Percentiles rank a stretch among this genome's conserved stretches.
These are phyloP conservation scores for Hericium erinaceus DNA, from an alignment of 768 basidiomycete genomes.

Conservation along the genomic window DNA sequence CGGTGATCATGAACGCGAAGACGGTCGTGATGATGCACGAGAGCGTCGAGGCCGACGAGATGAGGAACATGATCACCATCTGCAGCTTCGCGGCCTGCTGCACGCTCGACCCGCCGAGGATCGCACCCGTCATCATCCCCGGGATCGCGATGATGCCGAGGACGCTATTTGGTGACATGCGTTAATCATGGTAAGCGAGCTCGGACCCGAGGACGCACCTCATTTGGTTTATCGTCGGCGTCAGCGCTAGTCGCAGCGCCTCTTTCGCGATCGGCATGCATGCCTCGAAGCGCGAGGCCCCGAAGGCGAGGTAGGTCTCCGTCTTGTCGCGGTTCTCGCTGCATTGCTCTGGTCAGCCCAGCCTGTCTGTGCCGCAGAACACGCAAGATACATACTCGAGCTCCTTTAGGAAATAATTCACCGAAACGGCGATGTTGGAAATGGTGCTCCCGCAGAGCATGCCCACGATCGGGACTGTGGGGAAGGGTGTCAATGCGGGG, in stretches of 20 bases:
- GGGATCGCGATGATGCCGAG: constrained; percentile 73
- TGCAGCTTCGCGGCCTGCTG: constrained; percentile 80
- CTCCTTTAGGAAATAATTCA: constrained; percentile 67
- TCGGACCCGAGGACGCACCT: constrained; percentile 33
- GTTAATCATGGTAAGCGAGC: neutral
- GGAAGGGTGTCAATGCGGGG: neutral
- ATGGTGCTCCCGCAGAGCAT: constrained; percentile 83
- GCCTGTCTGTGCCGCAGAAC: neutral
- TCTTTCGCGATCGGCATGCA: constrained; percentile 72
- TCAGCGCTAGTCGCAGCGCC: constrained; percentile 69
- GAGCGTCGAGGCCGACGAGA: constrained; percentile 67
- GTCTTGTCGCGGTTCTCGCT: constrained; percentile 82
- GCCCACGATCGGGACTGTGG: constrained; percentile 68
- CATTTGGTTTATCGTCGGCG: constrained; percentile 82
- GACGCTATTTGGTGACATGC: constrained; percentile 34
- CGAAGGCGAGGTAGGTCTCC: constrained; percentile 80
- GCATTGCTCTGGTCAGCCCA: neutral
- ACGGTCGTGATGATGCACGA: constrained; percentile 58
- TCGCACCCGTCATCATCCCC: constrained; percentile 90
- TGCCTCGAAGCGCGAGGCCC: constrained; percentile 77
- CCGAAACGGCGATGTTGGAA: constrained; percentile 62
- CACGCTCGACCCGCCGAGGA: constrained; percentile 78
- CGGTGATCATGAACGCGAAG: constrained; percentile 47
- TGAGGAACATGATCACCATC: constrained; percentile 95
- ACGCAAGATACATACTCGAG: constrained; percentile 43